Conservation (phyloP, 495 filamentous ascomycete species). For the Annulohypoxylon nitens region DNA sequence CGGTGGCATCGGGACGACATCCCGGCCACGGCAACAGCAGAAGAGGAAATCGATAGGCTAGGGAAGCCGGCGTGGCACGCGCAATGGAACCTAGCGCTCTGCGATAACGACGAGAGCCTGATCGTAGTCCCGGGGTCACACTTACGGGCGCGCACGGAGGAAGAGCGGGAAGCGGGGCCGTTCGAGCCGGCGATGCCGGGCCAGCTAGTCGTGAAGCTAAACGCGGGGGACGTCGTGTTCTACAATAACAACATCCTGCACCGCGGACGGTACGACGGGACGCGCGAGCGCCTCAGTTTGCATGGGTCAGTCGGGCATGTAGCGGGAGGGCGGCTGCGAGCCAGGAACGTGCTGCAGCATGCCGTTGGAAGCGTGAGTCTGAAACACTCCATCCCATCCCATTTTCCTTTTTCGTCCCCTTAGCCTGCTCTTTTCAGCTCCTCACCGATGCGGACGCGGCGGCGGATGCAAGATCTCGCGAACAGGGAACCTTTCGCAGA, state of each 20-base stretch:
- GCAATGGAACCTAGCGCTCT: constrained; percentile 84
- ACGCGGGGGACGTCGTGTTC: constrained; percentile 82
- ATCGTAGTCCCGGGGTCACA: constrained; percentile 81
- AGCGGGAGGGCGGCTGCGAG: constrained; percentile 65
- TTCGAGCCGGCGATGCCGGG: constrained; percentile 69
- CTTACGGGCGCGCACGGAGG: constrained; percentile 71
- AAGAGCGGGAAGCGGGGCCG: constrained; percentile 71
- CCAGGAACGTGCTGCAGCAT: constrained; percentile 88
- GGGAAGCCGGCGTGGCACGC: constrained; percentile 69
- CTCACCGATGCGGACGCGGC: not conserved
- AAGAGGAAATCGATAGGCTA: constrained; percentile 66
- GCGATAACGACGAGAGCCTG: constrained; percentile 70
- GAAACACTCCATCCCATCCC: not conserved
- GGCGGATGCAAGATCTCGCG: not conserved
- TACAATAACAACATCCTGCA: constrained; percentile 92
- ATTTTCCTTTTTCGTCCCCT: not conserved
- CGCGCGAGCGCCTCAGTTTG: constrained; percentile 77
- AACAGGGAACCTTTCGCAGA: not conserved
- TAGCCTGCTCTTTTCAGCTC: not conserved
- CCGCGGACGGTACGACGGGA: constrained; percentile 75
- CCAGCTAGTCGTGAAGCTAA: constrained; percentile 71
- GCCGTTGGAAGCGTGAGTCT: constrained; percentile 69
- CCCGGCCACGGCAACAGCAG: constrained; percentile 63
- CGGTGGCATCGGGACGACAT: constrained; percentile 87
- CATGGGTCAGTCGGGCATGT: constrained; percentile 83